A percentile compares a stretch with the other conserved stretches of the same genome.
Conservation (phyloP, 495 filamentous ascomycete genomes). For the Chaetomium fimeti region DNA sequence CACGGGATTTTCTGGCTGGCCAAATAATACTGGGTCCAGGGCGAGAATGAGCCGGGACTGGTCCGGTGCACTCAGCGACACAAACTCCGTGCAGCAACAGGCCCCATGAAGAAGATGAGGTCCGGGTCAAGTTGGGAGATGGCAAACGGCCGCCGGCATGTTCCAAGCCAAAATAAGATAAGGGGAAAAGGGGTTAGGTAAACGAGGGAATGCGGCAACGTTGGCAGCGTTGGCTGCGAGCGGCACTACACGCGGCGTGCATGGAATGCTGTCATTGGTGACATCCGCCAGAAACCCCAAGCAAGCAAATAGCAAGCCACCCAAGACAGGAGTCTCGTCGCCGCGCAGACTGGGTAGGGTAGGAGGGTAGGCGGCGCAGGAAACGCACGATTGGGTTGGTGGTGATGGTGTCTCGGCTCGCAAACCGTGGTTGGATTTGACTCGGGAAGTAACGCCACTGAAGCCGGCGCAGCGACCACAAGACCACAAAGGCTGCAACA, state of each 20-base stretch:
- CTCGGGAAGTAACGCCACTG: conserved; percentile 26
- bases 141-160: background rate
- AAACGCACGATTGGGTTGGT: conserved; percentile 8
- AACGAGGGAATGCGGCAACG: background rate
- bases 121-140: background rate
- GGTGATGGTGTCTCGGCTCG: conserved; percentile 6
- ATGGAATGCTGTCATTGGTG: conserved; percentile 6
- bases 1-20: conserved; percentile 24
- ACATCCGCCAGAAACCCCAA: background rate
- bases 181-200: background rate
- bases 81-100: background rate
- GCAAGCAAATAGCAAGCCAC: background rate
- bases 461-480: conserved; percentile 4
- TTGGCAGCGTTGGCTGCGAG: background rate
- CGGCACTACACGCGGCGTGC: background rate
- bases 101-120: background rate
- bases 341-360: background rate
- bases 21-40: conserved; percentile 22
- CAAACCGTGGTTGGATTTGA: conserved; percentile 15
- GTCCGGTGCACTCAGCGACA: background rate
- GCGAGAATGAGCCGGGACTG: conserved; percentile 38
- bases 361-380: background rate
- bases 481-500: conserved; percentile 2
- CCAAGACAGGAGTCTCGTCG: conserved; percentile 6
- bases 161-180: background rate